A percentile compares a stretch with the other conserved stretches of the same genome.
Evolutionary conservation across 140 eudicot species (phyloP).

Genomic region (Cichorium intybus): DNA sequence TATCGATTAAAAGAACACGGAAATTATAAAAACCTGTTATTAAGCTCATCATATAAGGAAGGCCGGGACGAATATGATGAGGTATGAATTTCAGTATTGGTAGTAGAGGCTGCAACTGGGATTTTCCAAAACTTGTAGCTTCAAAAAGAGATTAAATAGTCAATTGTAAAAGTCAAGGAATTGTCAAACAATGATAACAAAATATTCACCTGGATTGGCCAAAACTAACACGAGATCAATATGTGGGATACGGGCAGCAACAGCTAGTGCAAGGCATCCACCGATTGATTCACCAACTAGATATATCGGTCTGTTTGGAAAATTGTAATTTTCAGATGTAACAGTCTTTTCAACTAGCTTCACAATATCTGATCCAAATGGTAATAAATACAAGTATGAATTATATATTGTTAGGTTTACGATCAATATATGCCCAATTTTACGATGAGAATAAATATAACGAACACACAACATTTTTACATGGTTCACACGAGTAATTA

Average conservation of each 20-base stretch:
- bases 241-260: conserved; percentile 68
- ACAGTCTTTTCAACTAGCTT: conserved; percentile 56
- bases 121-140: conserved; percentile 72
- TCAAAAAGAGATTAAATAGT: conserved; percentile 20
- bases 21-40: conserved; percentile 40
- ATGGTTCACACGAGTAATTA: too few relatives aligned
- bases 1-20: too few relatives aligned
- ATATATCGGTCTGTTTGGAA: conserved; percentile 65
- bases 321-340: conserved; percentile 41
- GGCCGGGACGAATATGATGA: conserved; percentile 32
- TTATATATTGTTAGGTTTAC: too few relatives aligned
- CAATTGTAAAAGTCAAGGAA: neutral
- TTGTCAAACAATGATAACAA: neutral
- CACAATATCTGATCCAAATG: conserved; percentile 54
- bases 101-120: conserved; percentile 47
- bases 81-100: conserved; percentile 48
- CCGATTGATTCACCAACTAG: conserved; percentile 82
- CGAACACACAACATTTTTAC: too few relatives aligned
- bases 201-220: conserved; percentile 68
- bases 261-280: conserved; percentile 74
- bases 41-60: conserved; percentile 49
- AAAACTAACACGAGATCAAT: conserved; percentile 65
- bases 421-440: too few relatives aligned
- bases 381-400: neutral
- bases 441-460: too few relatives aligned